Conservation (phyloP, 768 basidiomycete species). For the Podaxis carcinomalis region DNA sequence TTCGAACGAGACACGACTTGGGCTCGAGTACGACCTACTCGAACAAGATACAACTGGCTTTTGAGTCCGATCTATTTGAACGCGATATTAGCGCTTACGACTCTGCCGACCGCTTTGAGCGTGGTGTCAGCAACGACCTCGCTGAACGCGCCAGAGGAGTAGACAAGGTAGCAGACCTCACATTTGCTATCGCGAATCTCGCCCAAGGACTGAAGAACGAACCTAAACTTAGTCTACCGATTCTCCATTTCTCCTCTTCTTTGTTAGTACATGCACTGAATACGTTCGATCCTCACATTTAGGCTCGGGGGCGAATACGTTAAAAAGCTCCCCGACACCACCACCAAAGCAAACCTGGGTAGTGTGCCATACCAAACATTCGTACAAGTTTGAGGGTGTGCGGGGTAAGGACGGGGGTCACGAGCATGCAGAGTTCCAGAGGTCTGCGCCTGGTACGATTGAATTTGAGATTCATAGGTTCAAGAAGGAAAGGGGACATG, state of each 20-base stretch:
- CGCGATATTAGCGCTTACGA: no score
- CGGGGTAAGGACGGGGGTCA: slow-evolving; percentile 11
- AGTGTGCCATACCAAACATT: slow-evolving; percentile 10
- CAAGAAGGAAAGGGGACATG: slow-evolving; percentile 17
- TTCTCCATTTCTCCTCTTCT: background rate
- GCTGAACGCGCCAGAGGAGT: background rate
- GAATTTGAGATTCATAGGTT: slow-evolving; percentile 22
- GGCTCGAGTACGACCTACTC: no score
- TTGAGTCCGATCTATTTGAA: no score
- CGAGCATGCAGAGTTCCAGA: background rate
- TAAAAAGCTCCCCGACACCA: background rate
- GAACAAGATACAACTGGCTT: no score
- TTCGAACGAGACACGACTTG: no score
- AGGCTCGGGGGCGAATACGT: background rate
- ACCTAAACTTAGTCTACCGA: background rate
- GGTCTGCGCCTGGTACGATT: background rate
- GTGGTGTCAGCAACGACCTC: background rate
- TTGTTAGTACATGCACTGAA: background rate
- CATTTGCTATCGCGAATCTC: background rate
- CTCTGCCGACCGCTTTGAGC: no score
- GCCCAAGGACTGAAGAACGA: background rate
- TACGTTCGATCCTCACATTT: background rate
- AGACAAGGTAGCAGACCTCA: background rate
- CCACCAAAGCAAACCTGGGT: background rate
- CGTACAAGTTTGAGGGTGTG: slow-evolving; percentile 6